Evolutionary conservation across 805 yeast species (phyloP), one percentile per base, ranked within the genome.

Genomic region (Metschnikowia proteae): DNA sequence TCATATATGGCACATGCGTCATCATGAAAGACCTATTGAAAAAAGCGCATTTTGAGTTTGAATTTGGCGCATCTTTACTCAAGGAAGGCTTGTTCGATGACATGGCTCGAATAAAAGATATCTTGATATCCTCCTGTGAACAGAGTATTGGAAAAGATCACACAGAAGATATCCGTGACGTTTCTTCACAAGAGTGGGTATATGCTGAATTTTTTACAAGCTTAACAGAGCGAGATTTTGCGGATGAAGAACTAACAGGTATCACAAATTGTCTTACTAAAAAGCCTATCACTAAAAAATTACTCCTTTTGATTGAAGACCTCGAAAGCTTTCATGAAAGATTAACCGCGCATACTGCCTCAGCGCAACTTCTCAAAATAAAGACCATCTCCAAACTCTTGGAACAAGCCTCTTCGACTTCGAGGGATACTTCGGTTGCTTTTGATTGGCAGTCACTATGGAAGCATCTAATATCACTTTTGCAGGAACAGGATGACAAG

Each of bases 81-180:
- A 76, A 86, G 47, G 95, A 88, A 58, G 96, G 96, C 0, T 64
- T 86, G n/a, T 61, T 84, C 3, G 64, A 74, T 13, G 88, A 84
- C 59, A 69, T 77, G 7, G 30, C 37, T 11, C 34, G 42, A 28
- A 41, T 48, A 4, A 34, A 29, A 8, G 35, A 35, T n/a, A 32
- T 6, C 7, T 31, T 51, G 37, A 28, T 5, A 27, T 8, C 17
- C 10, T 42, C 11, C 10, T 31, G 29, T 31, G 41, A 38, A 27
- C 22, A 10, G 25, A 31, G 23, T 22, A n/a, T 23, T 9, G 36
- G 9, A 17, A 6, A 40, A 29, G 8, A 35, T 11, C 5, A 13
- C 17, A 10, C 32, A 6, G 40, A 27, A 17, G 27, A 39, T 11
- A 6, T 10, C 27, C n/a, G n/a, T 23, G 25, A 31, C 23, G n/a